A percentile compares a stretch with the other conserved stretches of the same genome.
Conservation (phyloP, 169 alveolate species). For the Plasmodium cynomolgi region DNA sequence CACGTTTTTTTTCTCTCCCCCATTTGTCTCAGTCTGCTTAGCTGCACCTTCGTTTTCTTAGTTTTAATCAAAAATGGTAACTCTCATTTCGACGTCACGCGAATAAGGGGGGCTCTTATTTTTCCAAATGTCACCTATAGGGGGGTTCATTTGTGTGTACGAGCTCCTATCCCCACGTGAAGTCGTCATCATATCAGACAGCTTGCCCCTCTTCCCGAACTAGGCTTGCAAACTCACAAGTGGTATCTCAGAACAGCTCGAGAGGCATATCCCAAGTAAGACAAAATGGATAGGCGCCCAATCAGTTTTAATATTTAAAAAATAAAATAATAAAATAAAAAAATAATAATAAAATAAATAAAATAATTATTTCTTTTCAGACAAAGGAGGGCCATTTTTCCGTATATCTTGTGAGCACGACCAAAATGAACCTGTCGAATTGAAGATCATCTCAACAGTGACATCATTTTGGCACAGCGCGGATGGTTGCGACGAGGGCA, state of each 20-base stretch:
- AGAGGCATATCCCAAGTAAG: slow-evolving; percentile 76
- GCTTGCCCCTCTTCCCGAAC: neutral
- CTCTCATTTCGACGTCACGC: neutral
- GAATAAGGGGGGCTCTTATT: neutral
- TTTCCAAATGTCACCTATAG: neutral
- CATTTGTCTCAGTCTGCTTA: slow-evolving; percentile 1
- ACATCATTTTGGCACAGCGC: neutral
- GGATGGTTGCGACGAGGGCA: neutral
- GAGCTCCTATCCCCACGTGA: neutral
- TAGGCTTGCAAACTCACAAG: slow-evolving; percentile 75
- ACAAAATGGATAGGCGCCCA: slow-evolving; percentile 57
- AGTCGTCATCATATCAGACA: neutral
- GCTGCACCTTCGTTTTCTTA: slow-evolving; percentile 25
- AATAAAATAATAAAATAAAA: slow-evolving; percentile 51
- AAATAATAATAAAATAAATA: slow-evolving; percentile 36
- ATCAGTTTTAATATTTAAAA: slow-evolving; percentile 45
- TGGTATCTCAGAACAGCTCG: slow-evolving; percentile 76
- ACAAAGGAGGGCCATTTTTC: slow-evolving; percentile 12
- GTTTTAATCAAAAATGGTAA: slow-evolving; percentile 51
- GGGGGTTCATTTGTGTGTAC: neutral
- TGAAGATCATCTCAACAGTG: neutral
- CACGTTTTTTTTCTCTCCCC: neutral
- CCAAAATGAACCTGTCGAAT: neutral
- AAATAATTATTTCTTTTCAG: slow-evolving; percentile 8
- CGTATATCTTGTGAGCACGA: slow-evolving; percentile 36